These are phyloP conservation scores for Kodamaea nitidulidarum DNA, from an alignment of 805 yeast genomes.

Conservation along the genomic window DNA sequence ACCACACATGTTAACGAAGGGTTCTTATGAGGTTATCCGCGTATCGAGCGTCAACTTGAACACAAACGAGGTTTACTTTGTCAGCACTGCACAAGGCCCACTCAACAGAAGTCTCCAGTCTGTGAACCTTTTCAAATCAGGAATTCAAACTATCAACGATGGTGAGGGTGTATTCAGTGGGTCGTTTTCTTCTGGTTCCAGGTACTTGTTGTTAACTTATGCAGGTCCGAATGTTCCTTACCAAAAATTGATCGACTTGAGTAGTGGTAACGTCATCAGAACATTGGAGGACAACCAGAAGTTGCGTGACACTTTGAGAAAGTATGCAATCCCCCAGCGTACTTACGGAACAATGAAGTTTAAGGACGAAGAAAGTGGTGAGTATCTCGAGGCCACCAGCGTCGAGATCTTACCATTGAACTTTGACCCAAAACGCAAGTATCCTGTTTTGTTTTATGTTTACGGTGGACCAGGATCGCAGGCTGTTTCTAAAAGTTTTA, in stretches of 20 bases:
- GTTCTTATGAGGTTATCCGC: conserved; percentile 85
- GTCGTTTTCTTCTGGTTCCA: conserved; percentile 75
- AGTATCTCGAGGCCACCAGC: conserved; percentile 52
- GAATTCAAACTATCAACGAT: conserved; percentile 36
- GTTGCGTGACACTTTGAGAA: conserved; percentile 32
- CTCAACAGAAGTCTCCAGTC: conserved; percentile 81
- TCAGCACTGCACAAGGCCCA: conserved; percentile 73
- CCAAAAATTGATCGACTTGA: conserved; percentile 60
- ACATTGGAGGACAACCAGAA: conserved; percentile 46
- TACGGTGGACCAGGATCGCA: conserved; percentile 98
- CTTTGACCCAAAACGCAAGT: conserved; percentile 59
- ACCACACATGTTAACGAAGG: conserved; percentile 55
- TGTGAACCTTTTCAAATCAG: conserved; percentile 47
- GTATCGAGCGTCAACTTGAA: conserved; percentile 57
- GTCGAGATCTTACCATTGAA: conserved; percentile 74
- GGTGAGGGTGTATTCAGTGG: conserved; percentile 64
- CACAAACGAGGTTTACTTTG: conserved; percentile 51
- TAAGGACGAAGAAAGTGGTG: conserved; percentile 42
- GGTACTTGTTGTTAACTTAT: conserved; percentile 67
- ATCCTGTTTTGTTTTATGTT: conserved; percentile 84
- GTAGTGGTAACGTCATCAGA: conserved; percentile 23
- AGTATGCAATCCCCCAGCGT: conserved; percentile 56
- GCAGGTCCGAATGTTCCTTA: conserved; percentile 77
- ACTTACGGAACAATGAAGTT: conserved; percentile 51
- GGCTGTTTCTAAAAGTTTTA: conserved; percentile 59